Conservation (phyloP, 2,329 filamentous ascomycete genomes). For the Penicillium hesseltinei region DNA sequence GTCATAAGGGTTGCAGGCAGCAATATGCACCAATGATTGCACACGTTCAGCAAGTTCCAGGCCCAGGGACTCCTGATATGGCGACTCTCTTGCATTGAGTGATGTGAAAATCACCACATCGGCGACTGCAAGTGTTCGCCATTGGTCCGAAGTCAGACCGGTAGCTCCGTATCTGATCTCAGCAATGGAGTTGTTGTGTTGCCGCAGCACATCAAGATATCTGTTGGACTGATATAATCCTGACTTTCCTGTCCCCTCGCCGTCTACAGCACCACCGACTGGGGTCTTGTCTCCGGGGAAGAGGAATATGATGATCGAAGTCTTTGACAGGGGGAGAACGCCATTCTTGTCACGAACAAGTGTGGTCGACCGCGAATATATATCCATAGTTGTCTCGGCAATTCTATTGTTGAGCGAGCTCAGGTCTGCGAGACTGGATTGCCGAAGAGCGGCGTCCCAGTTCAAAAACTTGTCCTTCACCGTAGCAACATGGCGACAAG, state of each 20-base stretch:
- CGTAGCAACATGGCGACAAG: constrained; percentile 33
- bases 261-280: constrained; percentile 40
- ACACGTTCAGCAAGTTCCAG: constrained; percentile 31
- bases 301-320: constrained; percentile 36
- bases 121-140: constrained; percentile 34
- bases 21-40: constrained; percentile 39
- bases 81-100: constrained; percentile 40
- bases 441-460: constrained; percentile 32
- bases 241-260: constrained; percentile 36
- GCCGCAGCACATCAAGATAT: constrained; percentile 36
- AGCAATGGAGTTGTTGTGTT: constrained; percentile 24
- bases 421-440: constrained; percentile 19
- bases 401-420: constrained; percentile 27
- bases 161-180: constrained; percentile 37
- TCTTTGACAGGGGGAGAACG: constrained; percentile 32
- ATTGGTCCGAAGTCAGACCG: constrained; percentile 32
- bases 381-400: constrained; percentile 30
- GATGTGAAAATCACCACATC: constrained; percentile 43
- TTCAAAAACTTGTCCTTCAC: constrained; percentile 40
- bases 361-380: constrained; percentile 43
- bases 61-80: constrained; percentile 39
- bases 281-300: constrained; percentile 38
- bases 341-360: constrained; percentile 36
- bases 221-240: constrained; percentile 31
- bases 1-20: constrained; percentile 47